Conservation (phyloP, 2,329 filamentous ascomycete species). For the Cordyceps militaris region DNA sequence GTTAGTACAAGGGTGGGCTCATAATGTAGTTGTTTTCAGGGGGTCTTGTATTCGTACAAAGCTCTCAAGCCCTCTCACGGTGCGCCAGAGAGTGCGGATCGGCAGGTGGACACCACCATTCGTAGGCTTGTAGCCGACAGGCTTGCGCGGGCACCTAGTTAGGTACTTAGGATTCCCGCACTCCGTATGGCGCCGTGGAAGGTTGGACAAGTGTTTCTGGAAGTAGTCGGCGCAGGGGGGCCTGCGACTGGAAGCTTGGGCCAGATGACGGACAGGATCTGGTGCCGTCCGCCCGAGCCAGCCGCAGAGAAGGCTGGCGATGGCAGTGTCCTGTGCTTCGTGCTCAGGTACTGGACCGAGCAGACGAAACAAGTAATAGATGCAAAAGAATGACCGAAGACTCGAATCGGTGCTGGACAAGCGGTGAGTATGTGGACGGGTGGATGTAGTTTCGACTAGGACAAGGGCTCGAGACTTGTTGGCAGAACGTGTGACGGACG, state of each 20-base stretch:
- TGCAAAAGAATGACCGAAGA: background rate
- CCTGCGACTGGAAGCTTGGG: background rate
- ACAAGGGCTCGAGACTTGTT: slow-evolving; percentile 6
- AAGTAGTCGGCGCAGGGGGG: background rate
- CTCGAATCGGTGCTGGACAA: background rate
- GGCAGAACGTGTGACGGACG: background rate
- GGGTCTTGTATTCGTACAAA: background rate
- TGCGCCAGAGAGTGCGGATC: no score
- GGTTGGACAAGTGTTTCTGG: background rate
- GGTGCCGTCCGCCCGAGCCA: slow-evolving; percentile 3
- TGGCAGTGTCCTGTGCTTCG: background rate
- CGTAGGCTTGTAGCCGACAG: no score
- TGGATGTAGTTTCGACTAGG: slow-evolving; percentile 5
- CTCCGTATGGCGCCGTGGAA: background rate
- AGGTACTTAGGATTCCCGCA: no score
- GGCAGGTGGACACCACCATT: background rate
- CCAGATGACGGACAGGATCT: slow-evolving; percentile 7
- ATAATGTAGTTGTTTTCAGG: slow-evolving; percentile 6
- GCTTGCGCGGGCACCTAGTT: background rate
- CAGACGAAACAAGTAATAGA: background rate
- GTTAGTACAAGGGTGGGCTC: background rate
- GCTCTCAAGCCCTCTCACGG: no score
- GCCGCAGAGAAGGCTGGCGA: background rate
- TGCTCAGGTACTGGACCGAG: background rate
- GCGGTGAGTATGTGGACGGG: slow-evolving; percentile 7